Evolutionary conservation across 352 stramenopile genomes (phyloP), one percentile per base, ranked within the genome.

Genomic region (Globisporangium abappressorium): DNA sequence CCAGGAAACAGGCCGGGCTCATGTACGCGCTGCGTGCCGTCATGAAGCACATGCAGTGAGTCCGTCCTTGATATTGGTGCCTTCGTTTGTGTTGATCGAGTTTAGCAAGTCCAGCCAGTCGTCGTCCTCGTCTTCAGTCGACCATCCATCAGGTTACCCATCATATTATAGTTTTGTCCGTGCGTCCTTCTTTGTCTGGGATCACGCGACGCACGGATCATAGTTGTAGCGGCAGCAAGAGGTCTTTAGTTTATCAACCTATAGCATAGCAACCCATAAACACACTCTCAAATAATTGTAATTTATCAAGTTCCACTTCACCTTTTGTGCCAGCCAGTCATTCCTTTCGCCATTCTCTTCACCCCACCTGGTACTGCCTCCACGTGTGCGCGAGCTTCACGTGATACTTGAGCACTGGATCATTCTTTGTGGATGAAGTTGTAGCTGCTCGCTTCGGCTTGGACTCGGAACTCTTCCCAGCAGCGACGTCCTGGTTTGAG

Each of bases 1-100:
- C 89, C 11, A 80, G 89, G 20, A 96, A 96, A 70, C 89, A 96
- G 72, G 89, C 89, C 53, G 84, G 86, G 38, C 79, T 96, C 62
- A 92, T 96, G 84, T 96, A 95, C 65, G 89, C 82, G 30, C 75
- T 96, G 43, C 87, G 87, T 28, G 89, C 89, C 9, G 86, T 96
- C 56, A 94, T 94, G 86, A 81, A 92, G 64, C 84, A 96, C 75
- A 94, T 94, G 85, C 83, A 82, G 57, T 93, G 78, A 87, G 18
- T 5, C 5, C n/a, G 30, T 34, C 46, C 5, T 47, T 8, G 5
- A 47, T 28, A 14, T n/a, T 20, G 53, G 24, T 43, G 62, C 26
- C 62, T 22, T 49, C 41, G 41, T 47, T n/a, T 47, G 41, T 47
- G 6, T 15, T 30, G n/a, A 7, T 34, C 4, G 9, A 15, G 9